Conservation (phyloP, 1,139 yeast species). For the Hyphopichia pseudoburtonii region DNA sequence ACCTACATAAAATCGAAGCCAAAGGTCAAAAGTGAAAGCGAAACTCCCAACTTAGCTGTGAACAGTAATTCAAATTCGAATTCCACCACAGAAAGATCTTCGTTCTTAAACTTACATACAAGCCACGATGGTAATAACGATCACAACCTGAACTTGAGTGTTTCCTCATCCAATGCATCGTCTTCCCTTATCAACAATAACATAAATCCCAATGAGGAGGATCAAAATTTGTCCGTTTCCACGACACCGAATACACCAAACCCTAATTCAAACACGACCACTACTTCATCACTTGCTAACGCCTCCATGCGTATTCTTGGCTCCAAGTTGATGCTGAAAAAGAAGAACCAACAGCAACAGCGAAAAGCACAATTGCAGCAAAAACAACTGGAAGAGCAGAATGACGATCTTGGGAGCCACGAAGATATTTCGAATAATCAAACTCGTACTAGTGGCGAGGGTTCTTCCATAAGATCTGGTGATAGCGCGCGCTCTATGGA, state of each 20-base stretch:
- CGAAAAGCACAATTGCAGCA: constrained; percentile 1
- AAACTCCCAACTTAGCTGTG: constrained; percentile 4
- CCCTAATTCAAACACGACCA: background rate
- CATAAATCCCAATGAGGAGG: background rate
- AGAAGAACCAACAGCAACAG: constrained; percentile 16
- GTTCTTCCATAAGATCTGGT: background rate
- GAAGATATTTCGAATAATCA: too few species aligned
- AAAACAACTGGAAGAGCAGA: constrained; percentile 1
- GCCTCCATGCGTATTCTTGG: constrained; percentile 45
- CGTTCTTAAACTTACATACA: constrained; percentile 10
- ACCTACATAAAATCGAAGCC: constrained; percentile 23
- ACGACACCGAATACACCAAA: constrained; percentile 6
- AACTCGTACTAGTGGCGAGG: background rate
- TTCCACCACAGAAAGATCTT: constrained; percentile 15
- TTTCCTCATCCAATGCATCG: constrained; percentile 22
- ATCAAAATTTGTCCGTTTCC: constrained; percentile 1
- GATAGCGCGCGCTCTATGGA: constrained; percentile 1
- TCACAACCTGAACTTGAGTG: constrained; percentile 11
- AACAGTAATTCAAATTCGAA: constrained; percentile 9
- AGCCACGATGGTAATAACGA: constrained; percentile 9
- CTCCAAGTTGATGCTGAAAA: constrained; percentile 33
- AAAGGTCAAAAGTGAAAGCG: constrained; percentile 15
- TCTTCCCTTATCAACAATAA: background rate
- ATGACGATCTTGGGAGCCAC: constrained; percentile 3
- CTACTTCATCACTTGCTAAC: constrained; percentile 25